A percentile compares a stretch with the other conserved stretches of the same genome.
Conservation (phyloP, 345 rosid species). For the sweet orange (Citrus sinensis) region DVS_A1.0 CM039162.1:6500001-6500500, state of each 20-base stretch:
- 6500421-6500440: not conserved
- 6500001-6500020: not conserved
- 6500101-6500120: constrained; percentile 95
- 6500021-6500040: not conserved
- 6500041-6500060: not conserved
- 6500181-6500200: constrained; percentile 66
- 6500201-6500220: constrained; percentile 92
- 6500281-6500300: not conserved
- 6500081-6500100: constrained; percentile 92
- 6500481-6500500: not conserved
- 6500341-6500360: not conserved
- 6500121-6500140: constrained; percentile 93
- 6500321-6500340: not conserved
- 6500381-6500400: not conserved
- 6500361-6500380: not conserved
- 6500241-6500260: not conserved
- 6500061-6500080: not conserved
- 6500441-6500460: not conserved
- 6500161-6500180: constrained; percentile 80
- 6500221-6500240: constrained; percentile 9
- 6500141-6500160: constrained; percentile 72
- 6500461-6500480: not conserved
- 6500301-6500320: not conserved
- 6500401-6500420: not conserved
- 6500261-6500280: not conserved